Base-by-base conservation (phyloP, 768 basidiomycete species). In the Psilocybe tampanensis region DNA sequence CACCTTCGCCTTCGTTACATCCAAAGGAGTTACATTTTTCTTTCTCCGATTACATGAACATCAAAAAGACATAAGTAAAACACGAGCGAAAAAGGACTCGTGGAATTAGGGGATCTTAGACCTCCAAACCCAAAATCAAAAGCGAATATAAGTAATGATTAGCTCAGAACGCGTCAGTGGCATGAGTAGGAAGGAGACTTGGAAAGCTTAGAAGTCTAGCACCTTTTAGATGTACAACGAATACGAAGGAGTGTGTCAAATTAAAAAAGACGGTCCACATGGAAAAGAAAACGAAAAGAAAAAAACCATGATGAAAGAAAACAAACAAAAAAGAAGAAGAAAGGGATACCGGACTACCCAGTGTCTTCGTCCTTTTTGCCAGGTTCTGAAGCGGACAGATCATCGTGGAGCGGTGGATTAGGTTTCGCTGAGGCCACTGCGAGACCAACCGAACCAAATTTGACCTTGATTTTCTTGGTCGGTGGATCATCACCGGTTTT, bases 351-450 rank as follows among this genome's bases (percentile, higher is more conserved):
- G 41, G 19, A 26, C 71, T 78, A 91, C 60, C 89, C 89, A 42
- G 82, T 88, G 68, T 91, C 89, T 52, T 86, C 88, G 63, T 90
- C 88, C 72, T 90, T 90, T 56, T 80, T 77, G 66, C 83, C 79
- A 58, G 79, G 71, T 80, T 85, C 81, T 85, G 89, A 83, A 67
- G 84, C 77, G 52, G 76, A 67, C 12, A 77, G 72, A 5, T 26
- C 72, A 69, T 11, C 75, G 60, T 22, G 50, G 29, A 80, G 65
- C 47, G 74, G 58, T 34, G 63, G 60, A 19, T 65, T 48, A 11
- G 65, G 45, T 42, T 68, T 55, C 15, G 67, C 47, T 13, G 65
- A 52, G n/a, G 70, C 73, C 51, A 76, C 71, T 8, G 74, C 72
- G 47, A 78, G 64, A 18, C 75, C 76, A n/a, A 76, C 72, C 15